phyloP scores from a whole-genome alignment of 768 basidiomycete species.

The Mrakia frigida region DNA sequence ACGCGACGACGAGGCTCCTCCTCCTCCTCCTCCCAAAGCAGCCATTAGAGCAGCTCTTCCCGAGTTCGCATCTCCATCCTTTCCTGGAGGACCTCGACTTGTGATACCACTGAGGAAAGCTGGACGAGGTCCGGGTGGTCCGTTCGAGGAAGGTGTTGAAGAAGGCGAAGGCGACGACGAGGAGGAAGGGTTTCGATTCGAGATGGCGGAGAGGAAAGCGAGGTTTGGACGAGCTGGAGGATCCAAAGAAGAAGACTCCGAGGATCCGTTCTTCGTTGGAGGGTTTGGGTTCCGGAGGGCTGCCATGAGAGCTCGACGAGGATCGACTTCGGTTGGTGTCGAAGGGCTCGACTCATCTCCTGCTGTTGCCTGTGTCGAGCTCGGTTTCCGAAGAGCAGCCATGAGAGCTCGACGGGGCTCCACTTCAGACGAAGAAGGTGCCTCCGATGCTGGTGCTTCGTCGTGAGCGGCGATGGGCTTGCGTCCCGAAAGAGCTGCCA shows the following conservation, averaged over 20 bases:
- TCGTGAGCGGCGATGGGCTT: neutral
- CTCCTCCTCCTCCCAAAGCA: neutral
- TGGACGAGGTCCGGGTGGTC: neutral
- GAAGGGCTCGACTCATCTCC: neutral
- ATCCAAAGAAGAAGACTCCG: neutral
- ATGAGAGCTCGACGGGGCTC: slow-evolving; percentile 22
- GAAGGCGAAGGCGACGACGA: neutral
- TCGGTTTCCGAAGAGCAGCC: slow-evolving; percentile 9
- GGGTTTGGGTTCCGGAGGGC: neutral
- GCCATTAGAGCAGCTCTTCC: slow-evolving; percentile 9
- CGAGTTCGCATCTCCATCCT: neutral
- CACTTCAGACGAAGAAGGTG: neutral
- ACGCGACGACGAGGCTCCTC: neutral
- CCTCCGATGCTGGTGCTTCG: neutral
- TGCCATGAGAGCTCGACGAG: slow-evolving; percentile 12
- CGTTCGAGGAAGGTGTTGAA: neutral
- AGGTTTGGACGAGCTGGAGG: neutral
- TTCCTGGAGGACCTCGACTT: neutral
- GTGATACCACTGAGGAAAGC: neutral
- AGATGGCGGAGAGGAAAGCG: slow-evolving; percentile 3
- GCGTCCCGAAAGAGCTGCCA: slow-evolving; percentile 18
- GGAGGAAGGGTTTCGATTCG: neutral
- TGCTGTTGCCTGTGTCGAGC: neutral
- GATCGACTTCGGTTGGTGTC: neutral
- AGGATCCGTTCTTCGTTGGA: neutral